phyloP scores from a whole-genome alignment of 2,329 filamentous ascomycete species.

The Tolypocladium guangdongense region DNA sequence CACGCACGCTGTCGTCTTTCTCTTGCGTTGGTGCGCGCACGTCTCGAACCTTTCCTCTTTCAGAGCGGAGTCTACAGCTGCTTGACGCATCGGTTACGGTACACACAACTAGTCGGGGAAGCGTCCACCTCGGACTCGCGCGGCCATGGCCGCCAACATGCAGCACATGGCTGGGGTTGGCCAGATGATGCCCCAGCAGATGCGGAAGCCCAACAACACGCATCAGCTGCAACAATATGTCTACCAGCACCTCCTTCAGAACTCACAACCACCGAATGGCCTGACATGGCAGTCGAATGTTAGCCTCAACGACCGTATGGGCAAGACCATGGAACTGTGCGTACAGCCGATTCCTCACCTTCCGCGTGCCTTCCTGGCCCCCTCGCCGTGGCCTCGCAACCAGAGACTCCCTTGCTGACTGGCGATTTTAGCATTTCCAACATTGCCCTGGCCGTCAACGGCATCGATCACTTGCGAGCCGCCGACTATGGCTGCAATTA shows the following conservation, averaged over 20 bases:
- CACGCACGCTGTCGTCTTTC: not conserved
- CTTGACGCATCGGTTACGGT: not conserved
- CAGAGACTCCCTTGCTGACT: slow-evolving; percentile 4
- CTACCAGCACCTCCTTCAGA: slow-evolving; percentile 26
- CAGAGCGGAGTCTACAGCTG: not conserved
- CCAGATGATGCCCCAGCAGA: slow-evolving; percentile 34
- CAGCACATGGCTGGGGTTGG: slow-evolving; percentile 41
- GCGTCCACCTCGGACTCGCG: slow-evolving; percentile 12
- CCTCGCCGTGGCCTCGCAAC: not conserved
- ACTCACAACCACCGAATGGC: slow-evolving; percentile 19
- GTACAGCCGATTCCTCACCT: slow-evolving; percentile 7
- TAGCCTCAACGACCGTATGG: slow-evolving; percentile 27
- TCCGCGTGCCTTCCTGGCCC: not conserved
- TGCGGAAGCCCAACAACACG: slow-evolving; percentile 18
- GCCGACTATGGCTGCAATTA: slow-evolving; percentile 31
- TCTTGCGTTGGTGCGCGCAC: not conserved
- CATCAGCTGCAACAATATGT: slow-evolving; percentile 26
- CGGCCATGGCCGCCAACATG: slow-evolving; percentile 51
- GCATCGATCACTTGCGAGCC: slow-evolving; percentile 28
- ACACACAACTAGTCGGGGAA: slow-evolving; percentile 8
- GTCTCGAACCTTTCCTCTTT: not conserved
- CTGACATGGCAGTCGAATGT: slow-evolving; percentile 29
- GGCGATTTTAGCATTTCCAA: slow-evolving; percentile 34
- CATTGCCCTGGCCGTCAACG: slow-evolving; percentile 33
- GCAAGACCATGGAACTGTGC: slow-evolving; percentile 32